Conservation (phyloP, 176 grass and related monocot genomes). For the Neostapfia colusana region DNA sequence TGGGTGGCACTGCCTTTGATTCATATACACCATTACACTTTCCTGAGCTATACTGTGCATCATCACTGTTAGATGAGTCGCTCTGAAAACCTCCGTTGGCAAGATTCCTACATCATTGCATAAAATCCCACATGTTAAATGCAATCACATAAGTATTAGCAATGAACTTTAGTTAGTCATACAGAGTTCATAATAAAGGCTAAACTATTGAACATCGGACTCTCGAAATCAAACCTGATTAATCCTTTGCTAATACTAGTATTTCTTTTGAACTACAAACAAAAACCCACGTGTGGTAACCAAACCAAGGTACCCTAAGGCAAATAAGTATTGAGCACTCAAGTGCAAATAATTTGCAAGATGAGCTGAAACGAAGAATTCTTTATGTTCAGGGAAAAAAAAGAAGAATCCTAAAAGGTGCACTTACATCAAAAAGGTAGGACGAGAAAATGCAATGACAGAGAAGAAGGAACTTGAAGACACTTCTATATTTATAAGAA, state of each 20-base stretch:
- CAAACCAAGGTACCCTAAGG: background rate
- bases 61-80: slow-evolving; percentile 18
- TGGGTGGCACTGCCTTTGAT: slow-evolving; percentile 51
- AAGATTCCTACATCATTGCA: slow-evolving; percentile 52
- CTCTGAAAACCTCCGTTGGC: slow-evolving; percentile 54
- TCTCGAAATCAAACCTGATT: background rate
- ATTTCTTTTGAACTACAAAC: background rate
- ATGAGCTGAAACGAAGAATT: background rate
- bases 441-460: background rate
- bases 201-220: background rate
- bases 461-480: background rate
- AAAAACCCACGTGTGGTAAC: background rate
- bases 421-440: background rate
- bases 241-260: background rate
- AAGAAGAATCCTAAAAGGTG: background rate
- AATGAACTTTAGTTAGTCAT: background rate
- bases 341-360: background rate
- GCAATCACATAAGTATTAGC: background rate
- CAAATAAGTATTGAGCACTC: background rate
- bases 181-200: background rate
- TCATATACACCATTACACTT: slow-evolving; percentile 48
- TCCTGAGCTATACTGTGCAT: slow-evolving; percentile 25
- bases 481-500: background rate
- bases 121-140: slow-evolving; percentile 27
- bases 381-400: too few relatives aligned